Evolutionary conservation across 2,329 filamentous ascomycete genomes (phyloP).

Genomic region (Monosporascus sp.): DNA sequence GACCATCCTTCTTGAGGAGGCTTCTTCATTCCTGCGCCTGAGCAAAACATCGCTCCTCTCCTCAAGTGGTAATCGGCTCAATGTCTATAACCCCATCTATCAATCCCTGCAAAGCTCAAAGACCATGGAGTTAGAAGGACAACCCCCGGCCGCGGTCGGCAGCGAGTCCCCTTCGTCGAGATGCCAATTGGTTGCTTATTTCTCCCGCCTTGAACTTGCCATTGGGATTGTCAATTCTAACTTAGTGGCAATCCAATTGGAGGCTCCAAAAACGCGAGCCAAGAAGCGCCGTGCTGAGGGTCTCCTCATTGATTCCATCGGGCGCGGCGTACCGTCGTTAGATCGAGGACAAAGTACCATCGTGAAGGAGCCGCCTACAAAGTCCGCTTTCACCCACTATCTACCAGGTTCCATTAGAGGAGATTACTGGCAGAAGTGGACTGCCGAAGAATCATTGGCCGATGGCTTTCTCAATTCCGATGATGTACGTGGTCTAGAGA

Average conservation of each 20-base stretch:
- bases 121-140: slow-evolving; percentile 38
- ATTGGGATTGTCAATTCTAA: slow-evolving; percentile 60
- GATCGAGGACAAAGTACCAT: slow-evolving; percentile 30
- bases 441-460: slow-evolving; percentile 39
- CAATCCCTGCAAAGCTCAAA: slow-evolving; percentile 52
- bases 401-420: slow-evolving; percentile 47
- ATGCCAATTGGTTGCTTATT: slow-evolving; percentile 53
- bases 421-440: slow-evolving; percentile 42
- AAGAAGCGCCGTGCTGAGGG: slow-evolving; percentile 54
- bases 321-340: slow-evolving; percentile 50
- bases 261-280: slow-evolving; percentile 51
- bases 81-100: slow-evolving; percentile 66
- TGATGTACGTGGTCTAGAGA: slow-evolving; percentile 46
- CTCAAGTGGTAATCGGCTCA: slow-evolving; percentile 50
- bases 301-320: slow-evolving; percentile 68
- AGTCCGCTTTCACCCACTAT: slow-evolving; percentile 32
- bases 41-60: slow-evolving; percentile 63
- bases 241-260: slow-evolving; percentile 65
- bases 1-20: slow-evolving; percentile 43
- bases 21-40: slow-evolving; percentile 60
- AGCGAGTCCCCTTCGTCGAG: slow-evolving; percentile 17
- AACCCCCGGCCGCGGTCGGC: slow-evolving; percentile 27
- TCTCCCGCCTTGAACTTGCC: slow-evolving; percentile 60
- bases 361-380: slow-evolving; percentile 22
- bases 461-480: slow-evolving; percentile 42